Conservation (phyloP, 2,329 filamentous ascomycete genomes). For the Mycosphaerella sp. region DNA sequence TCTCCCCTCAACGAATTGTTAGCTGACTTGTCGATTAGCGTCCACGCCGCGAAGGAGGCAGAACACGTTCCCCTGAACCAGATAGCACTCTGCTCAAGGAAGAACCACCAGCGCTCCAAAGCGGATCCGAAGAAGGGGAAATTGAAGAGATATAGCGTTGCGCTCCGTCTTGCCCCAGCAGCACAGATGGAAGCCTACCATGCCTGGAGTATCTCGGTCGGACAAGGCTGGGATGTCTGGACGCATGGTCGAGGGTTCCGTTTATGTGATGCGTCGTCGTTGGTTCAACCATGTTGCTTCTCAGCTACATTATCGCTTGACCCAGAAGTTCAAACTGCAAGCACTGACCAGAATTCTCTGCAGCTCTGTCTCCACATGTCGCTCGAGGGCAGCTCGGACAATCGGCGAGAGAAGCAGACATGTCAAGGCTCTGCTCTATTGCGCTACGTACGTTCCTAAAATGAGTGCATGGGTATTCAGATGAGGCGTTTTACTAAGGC, state of each 20-base stretch:
- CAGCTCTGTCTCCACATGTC: not conserved
- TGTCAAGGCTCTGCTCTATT: not conserved
- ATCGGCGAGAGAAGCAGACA: not conserved
- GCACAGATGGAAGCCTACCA: not conserved
- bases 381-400: not conserved
- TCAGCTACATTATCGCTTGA: not conserved
- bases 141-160: constrained; percentile 66
- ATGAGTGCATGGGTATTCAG: not conserved
- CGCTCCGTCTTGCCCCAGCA: not conserved
- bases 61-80: constrained; percentile 22
- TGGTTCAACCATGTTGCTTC: not conserved
- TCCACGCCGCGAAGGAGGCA: constrained; percentile 13
- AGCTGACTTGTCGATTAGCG: constrained; percentile 18
- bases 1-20: not conserved
- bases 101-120: constrained; percentile 56
- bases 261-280: not conserved
- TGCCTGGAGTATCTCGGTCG: not conserved
- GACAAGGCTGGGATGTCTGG: not conserved
- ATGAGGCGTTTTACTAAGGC: not conserved
- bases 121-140: constrained; percentile 94
- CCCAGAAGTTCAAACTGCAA: not conserved
- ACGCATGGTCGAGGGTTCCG: not conserved
- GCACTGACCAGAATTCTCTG: not conserved
- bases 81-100: constrained; percentile 35
- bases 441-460: not conserved